Base-by-base conservation (phyloP, 164 flowering plant genomes). In the Cinnamomum micranthum region DNA sequence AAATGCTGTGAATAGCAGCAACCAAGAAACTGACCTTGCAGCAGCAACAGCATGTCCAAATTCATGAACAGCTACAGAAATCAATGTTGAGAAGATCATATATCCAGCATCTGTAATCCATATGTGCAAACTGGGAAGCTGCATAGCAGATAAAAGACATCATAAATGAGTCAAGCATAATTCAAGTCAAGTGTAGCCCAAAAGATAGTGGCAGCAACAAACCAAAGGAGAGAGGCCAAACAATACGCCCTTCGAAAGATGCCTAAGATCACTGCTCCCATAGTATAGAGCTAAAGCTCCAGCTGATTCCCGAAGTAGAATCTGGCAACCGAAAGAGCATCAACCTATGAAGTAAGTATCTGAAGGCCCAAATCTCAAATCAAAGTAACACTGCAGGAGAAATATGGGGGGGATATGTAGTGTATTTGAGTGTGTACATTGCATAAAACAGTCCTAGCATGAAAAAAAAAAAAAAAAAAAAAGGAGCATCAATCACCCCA, bases 31-130 rank as follows among this genome's bases (percentile, higher is more conserved):
- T 58, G 79, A 93, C 98, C 98, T 87, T 35, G 98, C 89, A 70
- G 97, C 97, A 75, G 97, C 90, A 77, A 85, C 59, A 77, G 97
- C 94, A 86, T 92, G 98, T 59, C 97, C 98, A 76, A 89, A 72
- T 83, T 94, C 97, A 86, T 92, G 97, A 47, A 84, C 80, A 28
- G 82, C 50, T 11, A 94, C 89, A 71, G 97, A 86, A 65, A 91
- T 69, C 74, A 89, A 71, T 55, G 97, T 82, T 33, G 95, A 88
- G 72, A 89, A 35, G 51, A 86, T 58, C 70, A 92, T 11, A 74
- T 84, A 86, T 20, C 73, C 89, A 66, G 84, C 80, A 83, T 85
- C 92, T n/a, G 77, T 70, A 20, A 86, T 50, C 14, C 96, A 87
- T n/a, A 85, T 25, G 51, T 82, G 75, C 65, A 80, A 76, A 71